Evolutionary conservation across 2,329 filamentous ascomycete species (phyloP).

Genomic region (Capronia americana): DNA sequence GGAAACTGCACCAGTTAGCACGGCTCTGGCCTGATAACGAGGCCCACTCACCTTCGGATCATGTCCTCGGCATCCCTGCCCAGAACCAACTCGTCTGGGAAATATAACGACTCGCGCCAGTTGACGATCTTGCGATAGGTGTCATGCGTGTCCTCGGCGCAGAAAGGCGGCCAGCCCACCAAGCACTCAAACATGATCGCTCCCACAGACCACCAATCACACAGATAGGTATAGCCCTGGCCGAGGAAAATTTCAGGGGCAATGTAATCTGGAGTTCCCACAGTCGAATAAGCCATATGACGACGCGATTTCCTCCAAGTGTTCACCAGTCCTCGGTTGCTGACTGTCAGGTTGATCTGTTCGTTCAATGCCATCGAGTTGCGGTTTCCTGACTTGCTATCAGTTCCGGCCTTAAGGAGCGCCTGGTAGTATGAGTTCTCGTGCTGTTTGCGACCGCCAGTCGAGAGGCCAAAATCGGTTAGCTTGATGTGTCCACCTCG

Average conservation of each 20-base stretch:
- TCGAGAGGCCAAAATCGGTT: constrained; percentile 96
- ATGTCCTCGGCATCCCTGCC: constrained; percentile 88
- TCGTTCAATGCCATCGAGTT: constrained; percentile 90
- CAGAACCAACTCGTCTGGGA: constrained; percentile 92
- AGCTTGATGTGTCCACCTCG: constrained; percentile 96
- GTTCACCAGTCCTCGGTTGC: constrained; percentile 97
- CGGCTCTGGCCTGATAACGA: constrained; percentile 17
- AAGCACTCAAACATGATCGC: constrained; percentile 99
- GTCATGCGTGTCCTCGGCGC: constrained; percentile 94
- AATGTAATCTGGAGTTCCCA: constrained; percentile 98
- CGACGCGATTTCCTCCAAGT: constrained; percentile 96
- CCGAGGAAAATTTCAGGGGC: constrained; percentile 98
- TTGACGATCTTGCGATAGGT: constrained; percentile 99
- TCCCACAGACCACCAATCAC: constrained; percentile 98
- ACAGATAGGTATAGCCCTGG: constrained; percentile 93
- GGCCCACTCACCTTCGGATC: constrained; percentile 75
- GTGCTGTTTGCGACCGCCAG: constrained; percentile 96
- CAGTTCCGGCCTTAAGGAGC: constrained; percentile 80
- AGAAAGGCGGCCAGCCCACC: constrained; percentile 98
- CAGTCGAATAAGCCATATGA: constrained; percentile 96
- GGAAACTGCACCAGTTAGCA: constrained; percentile 67
- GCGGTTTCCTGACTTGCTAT: constrained; percentile 74
- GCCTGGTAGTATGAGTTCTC: constrained; percentile 99
- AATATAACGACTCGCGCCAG: constrained; percentile 94
- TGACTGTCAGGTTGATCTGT: constrained; percentile 97